Base-by-base conservation (phyloP, 495 filamentous ascomycete genomes). In the Podospora bellae-mahoneyi region DNA sequence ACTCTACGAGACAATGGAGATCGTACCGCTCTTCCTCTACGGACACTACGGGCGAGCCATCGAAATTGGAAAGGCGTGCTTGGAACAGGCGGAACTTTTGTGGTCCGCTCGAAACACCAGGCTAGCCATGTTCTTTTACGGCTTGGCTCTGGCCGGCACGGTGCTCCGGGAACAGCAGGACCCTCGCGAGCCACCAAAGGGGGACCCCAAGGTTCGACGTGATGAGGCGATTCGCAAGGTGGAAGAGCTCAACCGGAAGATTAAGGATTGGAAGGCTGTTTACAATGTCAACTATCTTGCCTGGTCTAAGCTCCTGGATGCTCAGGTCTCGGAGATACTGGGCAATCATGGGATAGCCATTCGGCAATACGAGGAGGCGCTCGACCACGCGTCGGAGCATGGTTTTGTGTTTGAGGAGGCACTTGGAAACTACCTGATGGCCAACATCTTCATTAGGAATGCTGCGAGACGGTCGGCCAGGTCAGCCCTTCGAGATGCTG, bases 381-480 rank as follows among this genome's bases (percentile, higher is more conserved):
- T 93, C 55, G 92, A 96, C 72, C 92, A 96, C 77, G 89, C 89
- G 56, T 85, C 93, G 67, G 83, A 93, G 56, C 85, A 96, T 76
- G 87, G 86, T 64, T 92, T 92, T 75, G 77, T 86, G 13, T 84
- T 96, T 56, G 93, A 96, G 70, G 90, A 96, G 73, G 93, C 91
- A 0, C 84, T 94, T 23, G 85, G 89, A 6, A 89, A 91, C 72
- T 93, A 96, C 78, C 76, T 96, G 53, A 84, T 88, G 82, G 91
- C 87, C 1, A 91, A 90, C 32, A 93, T 90, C 68, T 87, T 93
- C 66, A 81, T 92, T 58, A 83, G 93, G 54, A 85, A 86, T 68
- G 87, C 86, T 6, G 89, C 90, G 4, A 88, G 89, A 61, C 78
- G 93, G 67, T 89, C 92, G 53, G 93, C 92, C 48, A 87, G 90